These are phyloP conservation scores for Phylloporus arenicola DNA, from an alignment of 768 basidiomycete species.

Conservation along the genomic window DNA sequence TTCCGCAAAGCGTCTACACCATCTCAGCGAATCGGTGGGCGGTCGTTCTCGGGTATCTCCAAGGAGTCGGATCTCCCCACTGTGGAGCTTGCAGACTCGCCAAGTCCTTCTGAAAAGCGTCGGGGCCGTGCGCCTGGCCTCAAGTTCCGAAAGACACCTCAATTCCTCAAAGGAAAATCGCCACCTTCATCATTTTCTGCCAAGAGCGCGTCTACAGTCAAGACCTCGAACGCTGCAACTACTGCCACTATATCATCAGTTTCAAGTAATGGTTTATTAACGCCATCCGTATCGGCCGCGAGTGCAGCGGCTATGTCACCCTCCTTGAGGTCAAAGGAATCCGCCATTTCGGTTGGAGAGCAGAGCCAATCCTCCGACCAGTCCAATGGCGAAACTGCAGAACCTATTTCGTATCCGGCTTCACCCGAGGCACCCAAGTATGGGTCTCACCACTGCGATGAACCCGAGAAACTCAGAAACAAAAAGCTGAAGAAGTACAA, in stretches of 20 bases:
- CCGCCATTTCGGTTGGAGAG: constrained; percentile 65
- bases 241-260: constrained; percentile 32
- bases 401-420: constrained; percentile 21
- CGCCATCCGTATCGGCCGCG: constrained; percentile 57
- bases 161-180: constrained; percentile 70
- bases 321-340: constrained; percentile 78
- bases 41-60: constrained; percentile 56
- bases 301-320: constrained; percentile 46
- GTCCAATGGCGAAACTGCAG: constrained; percentile 49
- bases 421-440: constrained; percentile 30
- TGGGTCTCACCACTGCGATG: constrained; percentile 30
- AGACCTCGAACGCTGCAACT: constrained; percentile 41
- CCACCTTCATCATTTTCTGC: constrained; percentile 41
- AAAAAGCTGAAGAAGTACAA: constrained; percentile 85
- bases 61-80: constrained; percentile 43
- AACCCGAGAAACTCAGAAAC: constrained; percentile 58
- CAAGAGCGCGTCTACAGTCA: constrained; percentile 26
- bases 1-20: constrained; percentile 81
- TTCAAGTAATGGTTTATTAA: constrained; percentile 48
- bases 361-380: constrained; percentile 69
- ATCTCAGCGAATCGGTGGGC: constrained; percentile 38
- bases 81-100: constrained; percentile 38
- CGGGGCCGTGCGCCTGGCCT: constrained; percentile 67
- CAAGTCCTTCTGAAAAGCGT: constrained; percentile 46
- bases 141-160: constrained; percentile 68